These are phyloP conservation scores for Marasmius tenuissimus DNA, from an alignment of 1,284 basidiomycete species.

Conservation along the genomic window DNA sequence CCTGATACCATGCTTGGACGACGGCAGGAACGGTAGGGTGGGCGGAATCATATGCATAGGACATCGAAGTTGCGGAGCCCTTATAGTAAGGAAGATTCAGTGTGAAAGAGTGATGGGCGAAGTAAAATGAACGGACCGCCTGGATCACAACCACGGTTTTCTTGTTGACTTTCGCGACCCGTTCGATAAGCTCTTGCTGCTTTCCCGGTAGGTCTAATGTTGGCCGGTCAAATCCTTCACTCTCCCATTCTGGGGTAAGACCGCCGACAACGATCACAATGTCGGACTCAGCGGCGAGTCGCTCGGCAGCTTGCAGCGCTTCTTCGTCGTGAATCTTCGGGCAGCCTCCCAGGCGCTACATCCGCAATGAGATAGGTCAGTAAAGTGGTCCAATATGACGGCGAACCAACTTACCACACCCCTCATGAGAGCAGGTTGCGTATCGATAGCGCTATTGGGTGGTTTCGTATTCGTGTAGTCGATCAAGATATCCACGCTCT, in stretches of 20 bases:
- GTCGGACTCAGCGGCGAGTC: constrained; percentile 58
- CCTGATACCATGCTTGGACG: constrained; percentile 70
- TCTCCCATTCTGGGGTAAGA: constrained; percentile 69
- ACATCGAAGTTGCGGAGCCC: constrained; percentile 70
- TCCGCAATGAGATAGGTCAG: too few relatives aligned
- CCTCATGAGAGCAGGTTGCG: constrained; percentile 66
- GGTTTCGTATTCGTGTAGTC: constrained; percentile 65
- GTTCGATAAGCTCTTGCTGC: constrained; percentile 62
- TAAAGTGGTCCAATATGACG: background rate
- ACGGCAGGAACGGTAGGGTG: constrained; percentile 41
- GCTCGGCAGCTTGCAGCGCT: constrained; percentile 58
- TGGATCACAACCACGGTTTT: constrained; percentile 69
- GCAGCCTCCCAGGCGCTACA: constrained; percentile 63
- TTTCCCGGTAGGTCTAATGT: constrained; percentile 56
- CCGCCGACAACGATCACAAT: constrained; percentile 63
- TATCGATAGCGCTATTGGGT: constrained; percentile 39
- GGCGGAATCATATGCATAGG: constrained; percentile 47
- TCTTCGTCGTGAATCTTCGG: constrained; percentile 60
- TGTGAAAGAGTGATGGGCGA: background rate
- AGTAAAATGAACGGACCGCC: constrained; percentile 42
- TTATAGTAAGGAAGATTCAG: constrained; percentile 20
- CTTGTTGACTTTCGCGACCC: constrained; percentile 59
- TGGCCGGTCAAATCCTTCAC: constrained; percentile 67
- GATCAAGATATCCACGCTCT: constrained; percentile 50
- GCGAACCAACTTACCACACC: constrained; percentile 50